phyloP scores from a whole-genome alignment of 306 rosid genomes.

The Pyrus communis region DNA sequence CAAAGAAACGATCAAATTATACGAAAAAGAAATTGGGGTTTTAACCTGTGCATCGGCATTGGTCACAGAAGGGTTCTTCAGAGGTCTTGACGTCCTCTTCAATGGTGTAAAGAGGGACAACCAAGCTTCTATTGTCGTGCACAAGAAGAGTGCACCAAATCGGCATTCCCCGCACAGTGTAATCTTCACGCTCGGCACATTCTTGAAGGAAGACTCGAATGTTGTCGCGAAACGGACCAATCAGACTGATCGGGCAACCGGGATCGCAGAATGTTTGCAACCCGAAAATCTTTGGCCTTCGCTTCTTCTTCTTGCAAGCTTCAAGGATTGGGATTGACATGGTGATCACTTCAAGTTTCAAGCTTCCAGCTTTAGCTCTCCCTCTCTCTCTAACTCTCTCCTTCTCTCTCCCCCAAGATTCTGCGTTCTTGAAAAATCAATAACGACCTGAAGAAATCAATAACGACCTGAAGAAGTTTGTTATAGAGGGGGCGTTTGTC shows the following conservation, averaged over 20 bases:
- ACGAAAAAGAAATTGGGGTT: not conserved
- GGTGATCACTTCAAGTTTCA: constrained; percentile 1
- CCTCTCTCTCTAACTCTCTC: not conserved
- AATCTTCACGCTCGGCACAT: constrained; percentile 52
- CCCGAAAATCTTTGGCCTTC: constrained; percentile 46
- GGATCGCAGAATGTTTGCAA: constrained; percentile 61
- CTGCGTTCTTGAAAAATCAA: constrained; percentile 3
- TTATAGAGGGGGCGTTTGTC: not conserved
- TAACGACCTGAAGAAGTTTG: not conserved
- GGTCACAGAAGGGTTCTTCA: constrained; percentile 54
- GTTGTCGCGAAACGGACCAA: constrained; percentile 61
- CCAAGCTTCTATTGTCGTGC: constrained; percentile 43
- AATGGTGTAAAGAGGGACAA: constrained; percentile 63
- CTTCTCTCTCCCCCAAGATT: constrained; percentile 3
- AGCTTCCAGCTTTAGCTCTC: not conserved
- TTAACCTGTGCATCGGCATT: constrained; percentile 70
- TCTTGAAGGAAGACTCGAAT: constrained; percentile 60
- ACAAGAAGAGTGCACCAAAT: constrained; percentile 69
- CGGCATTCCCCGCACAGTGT: constrained; percentile 44
- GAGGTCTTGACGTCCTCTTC: constrained; percentile 59
- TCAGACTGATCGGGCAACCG: constrained; percentile 34
- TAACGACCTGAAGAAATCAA: not conserved
- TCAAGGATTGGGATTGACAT: constrained; percentile 58
- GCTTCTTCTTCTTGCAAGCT: constrained; percentile 58
- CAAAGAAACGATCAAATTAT: not conserved